Evolutionary conservation across 2,329 filamentous ascomycete genomes (phyloP).

Genomic region (Xylariales sp.): DNA sequence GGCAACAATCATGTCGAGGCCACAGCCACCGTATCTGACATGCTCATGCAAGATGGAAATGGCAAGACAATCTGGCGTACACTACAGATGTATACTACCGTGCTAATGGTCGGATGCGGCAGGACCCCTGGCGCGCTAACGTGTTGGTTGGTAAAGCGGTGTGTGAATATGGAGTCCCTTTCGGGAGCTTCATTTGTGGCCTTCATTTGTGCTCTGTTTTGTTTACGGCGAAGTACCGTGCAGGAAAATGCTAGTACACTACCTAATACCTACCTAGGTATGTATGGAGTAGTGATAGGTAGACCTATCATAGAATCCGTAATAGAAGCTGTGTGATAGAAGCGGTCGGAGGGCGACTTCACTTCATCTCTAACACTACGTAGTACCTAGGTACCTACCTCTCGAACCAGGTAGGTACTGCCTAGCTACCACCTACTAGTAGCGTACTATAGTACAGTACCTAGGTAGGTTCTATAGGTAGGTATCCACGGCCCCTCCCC

Average conservation of each 20-base stretch:
- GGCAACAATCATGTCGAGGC: background rate
- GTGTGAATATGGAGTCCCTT: slow-evolving; percentile 32
- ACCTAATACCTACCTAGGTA: no score
- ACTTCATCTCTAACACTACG: slow-evolving; percentile 30
- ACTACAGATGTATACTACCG: background rate
- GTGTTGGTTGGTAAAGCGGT: slow-evolving; percentile 40
- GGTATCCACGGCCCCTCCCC: slow-evolving; percentile 10
- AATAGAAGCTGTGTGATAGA: no score
- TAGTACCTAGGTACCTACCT: no score
- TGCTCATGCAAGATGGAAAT: background rate
- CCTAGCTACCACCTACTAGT: no score
- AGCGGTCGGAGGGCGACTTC: slow-evolving; percentile 7
- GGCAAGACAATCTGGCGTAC: background rate
- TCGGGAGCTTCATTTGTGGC: slow-evolving; percentile 14
- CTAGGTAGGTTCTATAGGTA: no score
- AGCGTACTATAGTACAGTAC: no score
- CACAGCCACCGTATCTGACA: background rate
- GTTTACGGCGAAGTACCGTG: slow-evolving; percentile 34
- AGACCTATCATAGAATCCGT: background rate
- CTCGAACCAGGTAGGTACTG: no score
- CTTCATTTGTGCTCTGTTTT: no score
- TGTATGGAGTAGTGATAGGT: no score
- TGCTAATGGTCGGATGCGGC: slow-evolving; percentile 29
- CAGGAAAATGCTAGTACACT: background rate
- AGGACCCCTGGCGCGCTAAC: slow-evolving; percentile 39